Evolutionary conservation across 306 rosid species (phyloP), one percentile per base, ranked within the genome.

Genomic region (Casuarina equisetifolia): DNA sequence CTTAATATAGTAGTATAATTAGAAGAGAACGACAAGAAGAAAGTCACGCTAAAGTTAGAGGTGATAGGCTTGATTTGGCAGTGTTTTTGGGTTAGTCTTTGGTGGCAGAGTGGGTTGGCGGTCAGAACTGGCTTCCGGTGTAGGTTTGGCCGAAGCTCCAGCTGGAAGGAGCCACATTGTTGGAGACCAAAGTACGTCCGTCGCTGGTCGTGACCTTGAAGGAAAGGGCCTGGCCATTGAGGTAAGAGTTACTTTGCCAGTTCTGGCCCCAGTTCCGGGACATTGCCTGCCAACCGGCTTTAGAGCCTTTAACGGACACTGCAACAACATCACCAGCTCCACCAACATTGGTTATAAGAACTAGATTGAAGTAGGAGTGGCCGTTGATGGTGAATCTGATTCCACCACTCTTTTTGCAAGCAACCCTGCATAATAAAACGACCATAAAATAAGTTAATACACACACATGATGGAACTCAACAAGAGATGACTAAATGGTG

Each of bases 291-390:
- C 90, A 86, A 74, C 90, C 78, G 0, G 85, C 76, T 48, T 77
- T 83, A 52, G 90, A 86, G 7, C 90, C 90, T 80, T 83, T 83
- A 50, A 86, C 81, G 38, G 80, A 79, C 76, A 83, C 85, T 25
- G 80, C 52, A 76, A 78, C 84, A 54, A 81, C 85, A 83, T 86
- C 90, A 66, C 87, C 90, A 46, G 90, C 84, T 54, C 90, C 90
- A 72, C 90, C 90, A 70, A 86, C 90, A 69, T 83, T 83, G 0
- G 90, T 83, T 0, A 86, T 78, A 9, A 86, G 87, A 40, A 86
- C 85, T 70, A 86, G 59, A 66, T 86, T 83, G 85, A 86, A 86
- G 80, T 86, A 86, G 1, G 90, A 83, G 73, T 86, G 90, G 0
- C 90, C 90, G 73, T 86, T 86, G 74, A 86, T 69, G 12, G 84